A percentile compares a stretch with the other conserved stretches of the same genome.
phyloP scores from a whole-genome alignment of 805 yeast genomes.

The Starmerella floris region DNA sequence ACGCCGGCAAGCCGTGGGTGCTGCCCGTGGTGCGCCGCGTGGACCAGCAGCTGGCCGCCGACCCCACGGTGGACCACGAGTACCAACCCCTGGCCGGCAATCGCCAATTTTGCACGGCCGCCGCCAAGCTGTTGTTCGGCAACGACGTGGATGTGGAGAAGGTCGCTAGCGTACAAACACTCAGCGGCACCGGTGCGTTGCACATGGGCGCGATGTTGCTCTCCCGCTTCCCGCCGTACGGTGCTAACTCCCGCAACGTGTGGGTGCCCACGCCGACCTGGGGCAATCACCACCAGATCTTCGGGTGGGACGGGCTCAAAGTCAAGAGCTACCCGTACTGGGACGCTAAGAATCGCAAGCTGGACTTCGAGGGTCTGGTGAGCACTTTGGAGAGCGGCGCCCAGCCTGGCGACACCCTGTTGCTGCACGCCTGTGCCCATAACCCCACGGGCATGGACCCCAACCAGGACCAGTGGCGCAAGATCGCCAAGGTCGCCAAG shows the following conservation, averaged over 20 bases:
- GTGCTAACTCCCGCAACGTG: constrained; percentile 30
- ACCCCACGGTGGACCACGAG: constrained; percentile 55
- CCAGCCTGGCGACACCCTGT: constrained; percentile 60
- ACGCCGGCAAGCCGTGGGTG: constrained; percentile 76
- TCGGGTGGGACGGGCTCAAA: constrained; percentile 52
- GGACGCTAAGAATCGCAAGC: constrained; percentile 54
- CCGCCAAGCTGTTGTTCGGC: constrained; percentile 59
- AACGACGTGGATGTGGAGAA: constrained; percentile 44
- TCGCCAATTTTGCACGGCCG: constrained; percentile 47
- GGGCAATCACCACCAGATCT: constrained; percentile 89
- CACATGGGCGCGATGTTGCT: constrained; percentile 73
- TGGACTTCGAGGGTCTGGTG: constrained; percentile 60
- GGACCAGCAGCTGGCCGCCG: constrained; percentile 30
- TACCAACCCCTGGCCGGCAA: constrained; percentile 78
- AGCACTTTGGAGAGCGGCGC: constrained; percentile 45
- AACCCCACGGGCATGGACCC: constrained; percentile 96
- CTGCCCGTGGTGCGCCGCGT: constrained; percentile 67
- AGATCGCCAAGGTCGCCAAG: constrained; percentile 51
- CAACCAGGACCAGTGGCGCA: constrained; percentile 63
- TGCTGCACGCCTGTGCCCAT: constrained; percentile 91
- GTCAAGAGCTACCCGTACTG: constrained; percentile 75
- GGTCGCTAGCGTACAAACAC: constrained; percentile 53
- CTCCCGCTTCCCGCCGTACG: constrained; percentile 35
- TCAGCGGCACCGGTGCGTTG: constrained; percentile 84
- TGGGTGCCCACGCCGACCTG: constrained; percentile 88